phyloP scores from a whole-genome alignment of 2,329 filamentous ascomycete genomes.

The Epicoccum sorghinum region DNA sequence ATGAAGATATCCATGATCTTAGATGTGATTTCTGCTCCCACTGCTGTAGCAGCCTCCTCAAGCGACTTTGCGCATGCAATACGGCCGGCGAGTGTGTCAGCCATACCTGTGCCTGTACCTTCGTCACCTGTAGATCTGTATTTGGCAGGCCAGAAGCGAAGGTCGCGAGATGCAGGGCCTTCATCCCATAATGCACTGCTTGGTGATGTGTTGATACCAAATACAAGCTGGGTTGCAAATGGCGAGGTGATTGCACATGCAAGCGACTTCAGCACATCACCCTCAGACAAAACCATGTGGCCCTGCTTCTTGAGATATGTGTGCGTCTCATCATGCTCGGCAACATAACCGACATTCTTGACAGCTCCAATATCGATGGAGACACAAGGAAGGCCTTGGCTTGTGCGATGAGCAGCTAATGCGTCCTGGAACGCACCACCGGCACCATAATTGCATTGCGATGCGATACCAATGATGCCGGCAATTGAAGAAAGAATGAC shows the following conservation, averaged over 20 bases:
- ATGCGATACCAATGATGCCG: slow-evolving; percentile 24
- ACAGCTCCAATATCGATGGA: slow-evolving; percentile 33
- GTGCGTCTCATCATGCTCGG: slow-evolving; percentile 12
- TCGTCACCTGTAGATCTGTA: slow-evolving; percentile 4
- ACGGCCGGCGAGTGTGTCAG: slow-evolving; percentile 2
- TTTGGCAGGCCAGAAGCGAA: slow-evolving; percentile 9
- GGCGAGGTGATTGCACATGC: slow-evolving; percentile 6
- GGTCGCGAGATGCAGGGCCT: slow-evolving; percentile 1
- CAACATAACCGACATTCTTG: slow-evolving; percentile 34
- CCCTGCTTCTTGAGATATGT: neutral
- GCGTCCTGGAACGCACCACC: slow-evolving; percentile 31
- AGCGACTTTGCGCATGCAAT: slow-evolving; percentile 3
- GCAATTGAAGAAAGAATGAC: slow-evolving; percentile 27
- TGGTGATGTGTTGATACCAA: slow-evolving; percentile 6
- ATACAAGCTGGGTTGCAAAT: slow-evolving; percentile 3
- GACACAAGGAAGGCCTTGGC: slow-evolving; percentile 43
- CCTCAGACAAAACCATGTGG: slow-evolving; percentile 2
- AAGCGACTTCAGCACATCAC: slow-evolving; percentile 2
- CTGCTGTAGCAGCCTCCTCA: slow-evolving; percentile 1
- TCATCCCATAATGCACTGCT: slow-evolving; percentile 7
- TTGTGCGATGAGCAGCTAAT: slow-evolving; percentile 23
- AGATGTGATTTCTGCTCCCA: neutral
- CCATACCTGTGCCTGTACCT: neutral
- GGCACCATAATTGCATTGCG: slow-evolving; percentile 30
- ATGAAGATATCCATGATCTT: slow-evolving; percentile 3